These are phyloP conservation scores for Diaporthe longicolla DNA, from an alignment of 2,329 filamentous ascomycete species.

Conservation along the genomic window DNA sequence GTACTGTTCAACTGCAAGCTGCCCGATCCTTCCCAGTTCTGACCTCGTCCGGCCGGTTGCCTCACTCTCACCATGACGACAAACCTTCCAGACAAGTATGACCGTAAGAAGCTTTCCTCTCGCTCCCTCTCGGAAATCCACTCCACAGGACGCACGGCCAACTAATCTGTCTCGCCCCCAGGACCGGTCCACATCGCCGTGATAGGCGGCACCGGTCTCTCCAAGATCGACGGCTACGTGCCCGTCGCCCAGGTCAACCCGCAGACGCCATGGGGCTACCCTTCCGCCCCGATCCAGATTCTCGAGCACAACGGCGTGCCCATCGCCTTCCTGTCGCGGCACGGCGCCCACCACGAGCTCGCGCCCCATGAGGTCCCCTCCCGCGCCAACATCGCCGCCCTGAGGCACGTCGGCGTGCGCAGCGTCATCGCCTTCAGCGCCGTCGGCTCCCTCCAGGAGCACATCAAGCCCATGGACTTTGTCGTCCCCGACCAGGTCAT, in stretches of 20 bases:
- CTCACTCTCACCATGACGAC: slow-evolving; percentile 37
- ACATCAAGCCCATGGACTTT: slow-evolving; percentile 96
- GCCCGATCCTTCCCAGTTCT: neutral
- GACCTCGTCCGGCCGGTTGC: neutral
- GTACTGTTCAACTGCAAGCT: neutral
- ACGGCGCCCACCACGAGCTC: slow-evolving; percentile 89
- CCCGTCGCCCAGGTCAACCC: slow-evolving; percentile 84
- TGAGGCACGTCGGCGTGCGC: slow-evolving; percentile 89
- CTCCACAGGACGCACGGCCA: neutral
- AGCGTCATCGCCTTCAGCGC: slow-evolving; percentile 95
- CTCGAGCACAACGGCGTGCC: slow-evolving; percentile 86
- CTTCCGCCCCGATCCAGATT: slow-evolving; percentile 84
- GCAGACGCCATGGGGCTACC: slow-evolving; percentile 88
- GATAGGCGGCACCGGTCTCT: slow-evolving; percentile 93
- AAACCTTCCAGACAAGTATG: slow-evolving; percentile 72
- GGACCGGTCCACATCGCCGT: slow-evolving; percentile 86
- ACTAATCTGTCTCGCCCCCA: slow-evolving; percentile 49
- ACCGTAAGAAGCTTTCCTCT: slow-evolving; percentile 61
- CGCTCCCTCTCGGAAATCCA: neutral
- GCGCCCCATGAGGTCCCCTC: slow-evolving; percentile 96
- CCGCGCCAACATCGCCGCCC: slow-evolving; percentile 97
- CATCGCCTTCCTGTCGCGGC: slow-evolving; percentile 94
- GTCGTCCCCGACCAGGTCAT: slow-evolving; percentile 97
- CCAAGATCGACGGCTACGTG: slow-evolving; percentile 87
- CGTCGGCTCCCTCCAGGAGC: slow-evolving; percentile 91